A percentile compares a stretch with the other conserved stretches of the same genome.
Evolutionary conservation across 176 grass and related monocot genomes (phyloP).

Genomic region (Saccharum spontaneum): DNA sequence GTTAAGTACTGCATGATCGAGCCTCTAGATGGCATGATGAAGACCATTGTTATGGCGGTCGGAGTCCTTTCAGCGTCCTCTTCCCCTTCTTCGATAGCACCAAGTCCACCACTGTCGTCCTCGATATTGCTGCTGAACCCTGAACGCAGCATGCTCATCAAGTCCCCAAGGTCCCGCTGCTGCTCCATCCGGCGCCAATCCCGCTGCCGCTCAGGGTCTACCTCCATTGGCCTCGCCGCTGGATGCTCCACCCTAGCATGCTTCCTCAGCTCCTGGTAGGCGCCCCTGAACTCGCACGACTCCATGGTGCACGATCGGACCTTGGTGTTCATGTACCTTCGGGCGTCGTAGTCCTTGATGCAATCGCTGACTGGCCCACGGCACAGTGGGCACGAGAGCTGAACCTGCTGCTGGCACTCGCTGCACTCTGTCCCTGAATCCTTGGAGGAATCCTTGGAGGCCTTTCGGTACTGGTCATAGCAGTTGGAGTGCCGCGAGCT

Average conservation of each 20-base stretch:
- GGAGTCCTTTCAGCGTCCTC: conserved; percentile 36
- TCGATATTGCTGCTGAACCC: conserved; percentile 36
- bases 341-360: conserved; percentile 56
- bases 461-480: conserved; percentile 68
- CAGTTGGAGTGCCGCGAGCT: conserved; percentile 80
- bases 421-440: conserved; percentile 34
- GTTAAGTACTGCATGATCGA: conserved; percentile 28
- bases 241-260: conserved; percentile 83
- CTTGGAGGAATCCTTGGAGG: conserved; percentile 63
- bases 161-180: conserved; percentile 74
- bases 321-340: conserved; percentile 68
- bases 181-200: conserved; percentile 86
- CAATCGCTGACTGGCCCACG: conserved; percentile 66
- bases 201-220: conserved; percentile 72
- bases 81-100: conserved; percentile 30
- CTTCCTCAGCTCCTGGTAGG: conserved; percentile 66
- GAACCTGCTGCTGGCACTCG: conserved; percentile 32
- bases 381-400: conserved; percentile 64
- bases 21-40: conserved; percentile 50
- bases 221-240: conserved; percentile 53
- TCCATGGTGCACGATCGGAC: conserved; percentile 65
- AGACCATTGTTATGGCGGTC: conserved; percentile 57
- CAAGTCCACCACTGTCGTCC: conserved; percentile 11
- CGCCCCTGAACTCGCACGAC: conserved; percentile 63
- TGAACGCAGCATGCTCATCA: conserved; percentile 81